phyloP scores from a whole-genome alignment of 768 basidiomycete genomes.

The Pleurotus djamor region DNA sequence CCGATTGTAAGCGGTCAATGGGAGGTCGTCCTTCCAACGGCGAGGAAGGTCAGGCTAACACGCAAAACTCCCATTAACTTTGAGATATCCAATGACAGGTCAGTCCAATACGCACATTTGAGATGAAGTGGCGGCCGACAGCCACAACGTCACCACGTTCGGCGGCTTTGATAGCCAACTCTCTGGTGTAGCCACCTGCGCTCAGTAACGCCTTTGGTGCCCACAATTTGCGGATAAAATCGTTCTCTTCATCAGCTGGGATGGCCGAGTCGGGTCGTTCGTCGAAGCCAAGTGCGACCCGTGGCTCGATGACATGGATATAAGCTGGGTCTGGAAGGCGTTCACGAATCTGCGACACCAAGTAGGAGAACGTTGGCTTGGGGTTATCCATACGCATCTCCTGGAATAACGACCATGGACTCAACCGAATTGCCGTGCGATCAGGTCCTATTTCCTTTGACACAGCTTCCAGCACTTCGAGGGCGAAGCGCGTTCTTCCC shows the following conservation, averaged over 20 bases:
- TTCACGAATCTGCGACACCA: background rate
- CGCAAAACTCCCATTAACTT: background rate
- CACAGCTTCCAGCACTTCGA: conserved; percentile 24
- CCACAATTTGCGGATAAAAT: background rate
- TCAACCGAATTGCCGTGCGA: background rate
- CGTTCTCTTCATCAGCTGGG: background rate
- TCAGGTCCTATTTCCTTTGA: background rate
- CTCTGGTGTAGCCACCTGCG: background rate
- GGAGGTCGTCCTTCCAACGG: background rate
- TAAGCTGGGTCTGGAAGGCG: background rate
- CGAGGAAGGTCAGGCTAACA: background rate
- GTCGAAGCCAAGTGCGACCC: background rate
- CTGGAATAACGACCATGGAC: background rate
- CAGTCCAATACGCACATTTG: background rate
- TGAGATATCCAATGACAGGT: background rate
- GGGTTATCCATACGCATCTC: background rate
- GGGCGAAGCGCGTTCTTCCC: conserved; percentile 36
- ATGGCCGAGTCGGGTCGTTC: background rate
- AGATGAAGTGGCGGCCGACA: background rate
- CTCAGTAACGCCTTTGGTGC: background rate
- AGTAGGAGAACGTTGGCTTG: background rate
- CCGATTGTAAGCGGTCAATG: too few species aligned
- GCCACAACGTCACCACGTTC: background rate
- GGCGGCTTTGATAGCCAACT: background rate
- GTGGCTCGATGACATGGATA: background rate